A percentile compares a stretch with the other conserved stretches of the same genome.
phyloP scores from a whole-genome alignment of 2,329 filamentous ascomycete genomes.

The Ophiocordyceps polyrhachis-furcata region DNA sequence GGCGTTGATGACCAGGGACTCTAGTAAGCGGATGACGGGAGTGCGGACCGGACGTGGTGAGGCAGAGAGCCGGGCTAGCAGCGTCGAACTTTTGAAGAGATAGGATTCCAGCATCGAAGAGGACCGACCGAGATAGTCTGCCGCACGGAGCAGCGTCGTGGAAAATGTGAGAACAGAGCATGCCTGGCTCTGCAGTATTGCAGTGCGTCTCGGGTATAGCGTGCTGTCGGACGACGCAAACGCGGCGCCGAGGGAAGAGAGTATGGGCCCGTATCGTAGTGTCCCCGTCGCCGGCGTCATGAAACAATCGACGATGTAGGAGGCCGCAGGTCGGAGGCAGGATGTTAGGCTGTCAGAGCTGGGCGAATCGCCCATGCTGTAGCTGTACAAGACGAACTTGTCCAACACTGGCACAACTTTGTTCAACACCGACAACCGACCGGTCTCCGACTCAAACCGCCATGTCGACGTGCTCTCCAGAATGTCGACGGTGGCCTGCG shows the following conservation, averaged over 20 bases:
- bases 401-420: conserved; percentile 52
- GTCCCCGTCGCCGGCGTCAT: conserved; percentile 50
- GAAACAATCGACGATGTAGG: conserved; percentile 60
- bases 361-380: conserved; percentile 49
- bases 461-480: conserved; percentile 75
- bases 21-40: conserved; percentile 49
- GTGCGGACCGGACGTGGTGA: conserved; percentile 46
- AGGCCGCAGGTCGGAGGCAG: conserved; percentile 52
- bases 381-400: conserved; percentile 51
- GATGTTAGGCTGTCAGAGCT: conserved; percentile 29
- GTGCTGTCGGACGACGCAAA: conserved; percentile 37
- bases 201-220: conserved; percentile 34
- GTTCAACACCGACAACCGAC: conserved; percentile 50
- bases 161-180: conserved; percentile 45
- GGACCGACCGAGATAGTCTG: conserved; percentile 42
- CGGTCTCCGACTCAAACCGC: conserved; percentile 54
- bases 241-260: conserved; percentile 42
- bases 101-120: conserved; percentile 54
- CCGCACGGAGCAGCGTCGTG: conserved; percentile 50
- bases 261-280: conserved; percentile 57
- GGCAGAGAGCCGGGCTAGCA: conserved; percentile 61
- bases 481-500: conserved; percentile 59
- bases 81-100: conserved; percentile 61
- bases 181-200: conserved; percentile 43
- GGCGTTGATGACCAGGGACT: conserved; percentile 53